Percentiles rank a stretch among this genome's conserved stretches.
Evolutionary conservation across 2,329 filamentous ascomycete species (phyloP).

Genomic region (Plectosphaerella plurivora): DNA sequence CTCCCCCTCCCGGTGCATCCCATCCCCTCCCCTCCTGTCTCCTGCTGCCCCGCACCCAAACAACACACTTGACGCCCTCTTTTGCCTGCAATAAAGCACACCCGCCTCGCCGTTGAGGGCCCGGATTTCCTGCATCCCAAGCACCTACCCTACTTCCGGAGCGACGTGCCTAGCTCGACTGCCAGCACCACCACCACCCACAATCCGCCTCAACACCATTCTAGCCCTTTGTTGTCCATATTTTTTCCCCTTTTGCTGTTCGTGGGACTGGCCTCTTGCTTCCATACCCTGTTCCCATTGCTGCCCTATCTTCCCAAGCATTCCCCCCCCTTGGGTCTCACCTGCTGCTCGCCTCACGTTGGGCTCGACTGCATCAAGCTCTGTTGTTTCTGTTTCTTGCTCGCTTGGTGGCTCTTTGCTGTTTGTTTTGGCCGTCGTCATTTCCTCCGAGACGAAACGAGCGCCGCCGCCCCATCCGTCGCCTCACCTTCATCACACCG

Average conservation of each 20-base stretch:
- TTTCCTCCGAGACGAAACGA: background rate
- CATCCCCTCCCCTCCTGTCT: background rate
- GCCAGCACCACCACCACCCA: slow-evolving; percentile 30
- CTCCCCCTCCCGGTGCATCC: background rate
- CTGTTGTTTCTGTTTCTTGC: slow-evolving; percentile 22
- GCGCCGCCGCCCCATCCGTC: background rate
- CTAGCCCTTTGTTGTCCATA: slow-evolving; percentile 8
- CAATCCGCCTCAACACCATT: slow-evolving; percentile 12
- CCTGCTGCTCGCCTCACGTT: slow-evolving; percentile 37
- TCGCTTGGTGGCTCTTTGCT: slow-evolving; percentile 20
- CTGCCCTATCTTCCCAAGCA: slow-evolving; percentile 10
- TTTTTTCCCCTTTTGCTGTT: slow-evolving; percentile 5
- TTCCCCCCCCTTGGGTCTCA: slow-evolving; percentile 3
- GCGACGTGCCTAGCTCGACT: slow-evolving; percentile 38
- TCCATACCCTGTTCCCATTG: slow-evolving; percentile 10
- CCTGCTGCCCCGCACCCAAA: slow-evolving; percentile 45
- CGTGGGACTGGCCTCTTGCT: background rate
- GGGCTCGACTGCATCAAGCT: slow-evolving; percentile 51
- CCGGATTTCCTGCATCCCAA: slow-evolving; percentile 42
- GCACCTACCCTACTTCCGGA: slow-evolving; percentile 29
- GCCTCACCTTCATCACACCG: slow-evolving; percentile 8
- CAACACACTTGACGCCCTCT: slow-evolving; percentile 16
- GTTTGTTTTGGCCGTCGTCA: slow-evolving; percentile 6
- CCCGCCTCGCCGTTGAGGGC: slow-evolving; percentile 55
- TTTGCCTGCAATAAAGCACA: slow-evolving; percentile 61